A percentile compares a stretch with the other conserved stretches of the same genome.
phyloP scores from a whole-genome alignment of 192 early-diverging fungal species.

The Irineochytrium annulatum region DNA sequence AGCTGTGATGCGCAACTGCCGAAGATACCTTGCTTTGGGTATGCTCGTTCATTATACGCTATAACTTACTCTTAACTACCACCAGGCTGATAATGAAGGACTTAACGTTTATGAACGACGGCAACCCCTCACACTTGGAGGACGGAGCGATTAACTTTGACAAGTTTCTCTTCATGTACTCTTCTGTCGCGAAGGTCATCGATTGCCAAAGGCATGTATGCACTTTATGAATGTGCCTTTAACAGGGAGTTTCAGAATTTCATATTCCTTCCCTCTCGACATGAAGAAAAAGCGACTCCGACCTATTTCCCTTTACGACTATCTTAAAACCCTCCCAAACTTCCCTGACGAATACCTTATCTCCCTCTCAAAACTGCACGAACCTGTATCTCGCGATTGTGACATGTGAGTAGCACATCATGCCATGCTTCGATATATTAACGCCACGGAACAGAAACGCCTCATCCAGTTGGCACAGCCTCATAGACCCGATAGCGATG shows the following conservation, averaged over 20 bases:
- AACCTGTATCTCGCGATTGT: no score
- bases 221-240: neutral
- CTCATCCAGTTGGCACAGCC: no score
- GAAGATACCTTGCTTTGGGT: neutral
- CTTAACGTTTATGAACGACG: conserved; percentile 6
- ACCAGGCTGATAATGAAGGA: conserved; percentile 1
- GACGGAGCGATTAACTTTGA: neutral
- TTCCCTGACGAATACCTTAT: neutral
- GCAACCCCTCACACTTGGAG: neutral
- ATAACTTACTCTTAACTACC: neutral
- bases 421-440: no score
- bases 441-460: no score
- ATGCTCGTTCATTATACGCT: neutral
- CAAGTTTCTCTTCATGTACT: neutral
- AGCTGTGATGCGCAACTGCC: neutral
- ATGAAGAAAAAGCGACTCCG: neutral
- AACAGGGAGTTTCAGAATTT: neutral
- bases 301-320: neutral
- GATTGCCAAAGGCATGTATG: neutral
- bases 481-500: no score
- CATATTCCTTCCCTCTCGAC: neutral
- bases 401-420: no score
- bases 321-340: neutral
- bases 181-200: neutral
- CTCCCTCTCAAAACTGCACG: neutral